Evolutionary conservation across 2,329 filamentous ascomycete genomes (phyloP).

Genomic region (Monascus ruber): DNA sequence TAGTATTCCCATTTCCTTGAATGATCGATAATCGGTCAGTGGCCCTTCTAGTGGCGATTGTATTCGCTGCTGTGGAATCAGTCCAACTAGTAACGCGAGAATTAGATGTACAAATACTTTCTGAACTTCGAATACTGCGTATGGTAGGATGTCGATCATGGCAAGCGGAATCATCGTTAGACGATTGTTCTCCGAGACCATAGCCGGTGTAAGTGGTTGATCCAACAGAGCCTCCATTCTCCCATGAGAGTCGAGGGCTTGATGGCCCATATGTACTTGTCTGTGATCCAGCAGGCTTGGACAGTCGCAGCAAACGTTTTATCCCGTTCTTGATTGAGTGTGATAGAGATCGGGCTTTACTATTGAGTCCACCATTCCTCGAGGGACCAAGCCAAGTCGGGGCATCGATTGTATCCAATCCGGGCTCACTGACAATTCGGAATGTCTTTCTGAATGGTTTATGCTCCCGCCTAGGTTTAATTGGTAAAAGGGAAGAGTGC

Average conservation of each 20-base stretch:
- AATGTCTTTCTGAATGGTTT: constrained; percentile 28
- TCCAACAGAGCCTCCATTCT: constrained; percentile 2
- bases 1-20: constrained; percentile 26
- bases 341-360: constrained; percentile 28
- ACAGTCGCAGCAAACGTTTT: constrained; percentile 28
- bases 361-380: constrained; percentile 5
- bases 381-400: constrained; percentile 1
- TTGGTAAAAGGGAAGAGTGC: constrained; percentile 13
- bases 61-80: constrained; percentile 34
- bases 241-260: constrained; percentile 7
- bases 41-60: constrained; percentile 21
- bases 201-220: constrained; percentile 3
- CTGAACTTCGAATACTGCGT: constrained; percentile 16
- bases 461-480: constrained; percentile 16
- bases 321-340: constrained; percentile 31
- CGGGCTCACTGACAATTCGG: constrained; percentile 16
- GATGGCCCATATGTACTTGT: constrained; percentile 14
- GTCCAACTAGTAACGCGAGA: constrained; percentile 41
- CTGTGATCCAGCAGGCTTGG: constrained; percentile 10
- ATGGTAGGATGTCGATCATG: constrained; percentile 10
- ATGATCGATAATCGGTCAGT: constrained; percentile 32
- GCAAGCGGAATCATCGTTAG: not conserved
- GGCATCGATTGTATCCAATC: constrained; percentile 6
- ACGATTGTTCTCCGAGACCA: not conserved
- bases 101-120: constrained; percentile 23